Conservation (phyloP, 257 asterid species). For the Osmanthus fragrans region DNA sequence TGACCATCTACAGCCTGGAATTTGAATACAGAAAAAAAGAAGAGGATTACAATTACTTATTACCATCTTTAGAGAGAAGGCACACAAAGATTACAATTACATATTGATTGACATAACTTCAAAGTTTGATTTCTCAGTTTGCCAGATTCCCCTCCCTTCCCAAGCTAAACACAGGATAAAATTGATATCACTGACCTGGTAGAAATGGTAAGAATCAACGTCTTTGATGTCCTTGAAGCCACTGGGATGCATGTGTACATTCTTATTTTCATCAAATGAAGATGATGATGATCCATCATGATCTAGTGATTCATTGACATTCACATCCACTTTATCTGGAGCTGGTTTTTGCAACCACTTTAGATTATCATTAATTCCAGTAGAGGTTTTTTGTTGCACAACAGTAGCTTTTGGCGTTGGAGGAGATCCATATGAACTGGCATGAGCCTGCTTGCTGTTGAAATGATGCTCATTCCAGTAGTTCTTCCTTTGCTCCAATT, state of each 20-base stretch:
- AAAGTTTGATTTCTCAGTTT: conserved; percentile 7
- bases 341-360: conserved; percentile 33
- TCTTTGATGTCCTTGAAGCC: conserved; percentile 42
- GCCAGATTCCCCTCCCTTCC: conserved; percentile 4
- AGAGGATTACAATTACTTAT: conserved; percentile 8
- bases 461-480: conserved; percentile 72
- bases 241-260: conserved; percentile 24
- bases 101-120: conserved; percentile 3
- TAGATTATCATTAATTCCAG: conserved; percentile 27
- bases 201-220: conserved; percentile 65
- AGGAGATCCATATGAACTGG: conserved; percentile 39
- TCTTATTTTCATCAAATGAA: conserved; percentile 35
- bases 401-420: conserved; percentile 25
- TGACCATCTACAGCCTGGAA: conserved; percentile 89
- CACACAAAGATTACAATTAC: background rate
- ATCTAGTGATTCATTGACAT: conserved; percentile 32
- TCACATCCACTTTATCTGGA: conserved; percentile 30
- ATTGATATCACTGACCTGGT: conserved; percentile 62
- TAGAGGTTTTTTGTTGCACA: conserved; percentile 24
- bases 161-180: background rate
- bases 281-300: conserved; percentile 42
- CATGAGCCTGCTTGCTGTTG: conserved; percentile 29
- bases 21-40: conserved; percentile 20
- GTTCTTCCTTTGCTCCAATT: conserved; percentile 65
- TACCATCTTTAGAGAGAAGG: conserved; percentile 4